A percentile compares a stretch with the other conserved stretches of the same genome.
Conservation (phyloP, 2,329 filamentous ascomycete genomes). For the Trichophyton equinum region DNA sequence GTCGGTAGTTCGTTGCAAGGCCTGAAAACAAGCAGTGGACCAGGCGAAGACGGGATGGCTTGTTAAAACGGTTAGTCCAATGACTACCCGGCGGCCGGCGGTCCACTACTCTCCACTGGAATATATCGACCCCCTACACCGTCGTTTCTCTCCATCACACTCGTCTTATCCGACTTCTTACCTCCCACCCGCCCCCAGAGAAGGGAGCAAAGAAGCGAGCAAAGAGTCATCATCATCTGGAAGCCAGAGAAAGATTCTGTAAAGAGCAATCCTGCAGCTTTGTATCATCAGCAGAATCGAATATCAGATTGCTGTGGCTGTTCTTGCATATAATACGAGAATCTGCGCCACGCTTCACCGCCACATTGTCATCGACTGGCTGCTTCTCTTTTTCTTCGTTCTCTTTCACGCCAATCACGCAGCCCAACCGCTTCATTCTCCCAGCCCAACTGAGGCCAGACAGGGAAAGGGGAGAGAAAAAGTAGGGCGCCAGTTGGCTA, state of each 20-base stretch:
- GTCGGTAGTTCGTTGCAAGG: not conserved
- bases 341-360: not conserved
- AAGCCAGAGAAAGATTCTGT: not conserved
- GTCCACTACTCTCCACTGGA: not conserved
- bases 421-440: slow-evolving; percentile 3
- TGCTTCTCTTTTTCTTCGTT: not conserved
- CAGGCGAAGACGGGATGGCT: not conserved
- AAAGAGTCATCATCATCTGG: not conserved
- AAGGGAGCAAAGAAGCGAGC: not conserved
- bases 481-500: not conserved
- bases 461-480: not conserved
- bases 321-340: not conserved
- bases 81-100: not conserved
- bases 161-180: not conserved
- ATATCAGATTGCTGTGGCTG: not conserved
- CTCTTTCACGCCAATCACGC: not conserved
- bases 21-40: not conserved
- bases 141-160: not conserved
- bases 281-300: not conserved
- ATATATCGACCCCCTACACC: not conserved
- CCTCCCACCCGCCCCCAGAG: not conserved
- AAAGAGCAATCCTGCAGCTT: not conserved
- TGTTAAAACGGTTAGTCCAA: not conserved
- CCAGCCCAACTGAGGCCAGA: not conserved
- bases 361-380: not conserved